Evolutionary conservation across 2,329 filamentous ascomycete genomes (phyloP).

Genomic region (Lecanoromycetidae sp.): DNA sequence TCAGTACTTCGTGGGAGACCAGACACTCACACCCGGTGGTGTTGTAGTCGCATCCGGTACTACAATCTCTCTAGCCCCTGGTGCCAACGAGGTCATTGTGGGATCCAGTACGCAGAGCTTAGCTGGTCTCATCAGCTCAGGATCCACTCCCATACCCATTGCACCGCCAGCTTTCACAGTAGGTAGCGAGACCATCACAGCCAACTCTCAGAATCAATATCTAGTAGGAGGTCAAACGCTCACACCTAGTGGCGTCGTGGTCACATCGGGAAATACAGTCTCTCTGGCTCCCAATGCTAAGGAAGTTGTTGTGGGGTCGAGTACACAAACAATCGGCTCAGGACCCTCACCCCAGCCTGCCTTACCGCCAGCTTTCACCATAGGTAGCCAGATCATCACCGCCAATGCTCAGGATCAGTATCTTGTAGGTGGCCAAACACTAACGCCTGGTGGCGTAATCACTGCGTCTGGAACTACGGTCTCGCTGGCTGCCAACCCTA

Average conservation of each 20-base stretch:
- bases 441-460: neutral
- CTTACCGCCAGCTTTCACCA: neutral
- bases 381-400: neutral
- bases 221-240: neutral
- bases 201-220: neutral
- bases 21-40: conserved; percentile 1
- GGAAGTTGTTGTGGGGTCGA: conserved; percentile 2
- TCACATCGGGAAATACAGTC: conserved; percentile 3
- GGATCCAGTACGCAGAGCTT: neutral
- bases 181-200: neutral
- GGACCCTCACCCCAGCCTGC: neutral
- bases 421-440: neutral
- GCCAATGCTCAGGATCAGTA: neutral
- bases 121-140: no score
- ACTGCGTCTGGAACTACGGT: conserved; percentile 6
- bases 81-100: neutral
- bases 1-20: neutral
- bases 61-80: neutral
- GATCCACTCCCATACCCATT: no score
- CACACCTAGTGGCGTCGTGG: neutral
- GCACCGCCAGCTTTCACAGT: neutral
- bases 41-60: neutral
- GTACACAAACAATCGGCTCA: conserved; percentile 1
- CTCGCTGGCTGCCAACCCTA: conserved; percentile 1
- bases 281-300: neutral